Conservation (phyloP, 805 yeast genomes). For the Millerago galiae region DNA sequence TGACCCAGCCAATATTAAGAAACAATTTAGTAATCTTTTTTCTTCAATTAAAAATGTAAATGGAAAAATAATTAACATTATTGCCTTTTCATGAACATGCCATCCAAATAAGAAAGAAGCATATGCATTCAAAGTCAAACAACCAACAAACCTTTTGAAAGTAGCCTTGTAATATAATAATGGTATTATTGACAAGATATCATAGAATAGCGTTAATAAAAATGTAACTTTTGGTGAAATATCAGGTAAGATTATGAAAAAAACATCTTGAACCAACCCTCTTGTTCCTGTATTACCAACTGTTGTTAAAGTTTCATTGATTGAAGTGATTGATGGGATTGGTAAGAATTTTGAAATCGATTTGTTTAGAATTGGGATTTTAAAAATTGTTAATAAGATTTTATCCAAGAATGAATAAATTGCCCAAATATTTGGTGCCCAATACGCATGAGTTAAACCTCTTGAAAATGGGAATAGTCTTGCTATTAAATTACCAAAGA, state of each 20-base stretch:
- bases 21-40: constrained; percentile 63
- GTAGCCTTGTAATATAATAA: constrained; percentile 57
- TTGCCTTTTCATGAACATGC: constrained; percentile 98
- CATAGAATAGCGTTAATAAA: constrained; percentile 76
- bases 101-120: constrained; percentile 93
- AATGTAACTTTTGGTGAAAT: constrained; percentile 76
- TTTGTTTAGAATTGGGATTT: constrained; percentile 31
- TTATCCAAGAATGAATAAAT: constrained; percentile 80
- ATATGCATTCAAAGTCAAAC: constrained; percentile 83
- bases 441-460: constrained; percentile 95
- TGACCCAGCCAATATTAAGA: constrained; percentile 63
- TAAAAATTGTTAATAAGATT: constrained; percentile 43
- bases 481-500: constrained; percentile 54
- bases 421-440: constrained; percentile 99
- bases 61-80: constrained; percentile 84
- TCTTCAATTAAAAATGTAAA: constrained; percentile 71
- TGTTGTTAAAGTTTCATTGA: constrained; percentile 26
- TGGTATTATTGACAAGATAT: constrained; percentile 70
- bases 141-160: constrained; percentile 73
- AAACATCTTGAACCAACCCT: constrained; percentile 90
- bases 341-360: constrained; percentile 30
- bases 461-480: constrained; percentile 90
- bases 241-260: constrained; percentile 72
- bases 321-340: constrained; percentile 26
- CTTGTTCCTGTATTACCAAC: constrained; percentile 51